These are phyloP conservation scores for Hippophae gyantsensis DNA, from an alignment of 306 rosid genomes.

Conservation along the genomic window DNA sequence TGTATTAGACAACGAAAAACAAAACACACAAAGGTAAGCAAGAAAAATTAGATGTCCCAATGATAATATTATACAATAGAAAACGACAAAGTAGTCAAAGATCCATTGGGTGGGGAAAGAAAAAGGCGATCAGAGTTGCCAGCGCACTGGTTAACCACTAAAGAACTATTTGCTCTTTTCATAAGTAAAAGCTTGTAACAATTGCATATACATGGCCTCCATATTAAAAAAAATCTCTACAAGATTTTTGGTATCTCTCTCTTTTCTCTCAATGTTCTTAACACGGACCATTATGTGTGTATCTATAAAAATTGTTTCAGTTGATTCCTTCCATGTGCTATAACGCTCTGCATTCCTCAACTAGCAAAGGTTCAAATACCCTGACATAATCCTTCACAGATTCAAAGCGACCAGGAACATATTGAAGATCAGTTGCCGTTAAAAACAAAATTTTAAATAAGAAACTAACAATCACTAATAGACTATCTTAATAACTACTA, in stretches of 20 bases:
- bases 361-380: slow-evolving; percentile 94
- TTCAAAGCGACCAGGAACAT: slow-evolving; percentile 89
- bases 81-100: background rate
- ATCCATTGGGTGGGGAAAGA: background rate
- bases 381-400: slow-evolving; percentile 79
- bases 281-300: slow-evolving; percentile 58
- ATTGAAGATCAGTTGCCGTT: slow-evolving; percentile 85
- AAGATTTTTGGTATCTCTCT: slow-evolving; percentile 55
- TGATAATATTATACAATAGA: too few species aligned
- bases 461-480: slow-evolving; percentile 5
- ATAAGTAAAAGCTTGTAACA: background rate
- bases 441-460: slow-evolving; percentile 29
- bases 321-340: slow-evolving; percentile 90
- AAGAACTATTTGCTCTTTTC: background rate
- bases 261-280: slow-evolving; percentile 76
- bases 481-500: background rate
- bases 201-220: background rate
- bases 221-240: background rate
- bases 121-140: background rate
- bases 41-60: background rate
- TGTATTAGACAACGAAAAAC: background rate
- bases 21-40: background rate
- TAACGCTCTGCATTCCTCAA: slow-evolving; percentile 96
- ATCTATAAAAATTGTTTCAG: slow-evolving; percentile 76
- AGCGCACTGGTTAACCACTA: background rate